A percentile compares a stretch with the other conserved stretches of the same genome.
Evolutionary conservation across 306 rosid genomes (phyloP).

Genomic region (Purshia tridentata): DNA sequence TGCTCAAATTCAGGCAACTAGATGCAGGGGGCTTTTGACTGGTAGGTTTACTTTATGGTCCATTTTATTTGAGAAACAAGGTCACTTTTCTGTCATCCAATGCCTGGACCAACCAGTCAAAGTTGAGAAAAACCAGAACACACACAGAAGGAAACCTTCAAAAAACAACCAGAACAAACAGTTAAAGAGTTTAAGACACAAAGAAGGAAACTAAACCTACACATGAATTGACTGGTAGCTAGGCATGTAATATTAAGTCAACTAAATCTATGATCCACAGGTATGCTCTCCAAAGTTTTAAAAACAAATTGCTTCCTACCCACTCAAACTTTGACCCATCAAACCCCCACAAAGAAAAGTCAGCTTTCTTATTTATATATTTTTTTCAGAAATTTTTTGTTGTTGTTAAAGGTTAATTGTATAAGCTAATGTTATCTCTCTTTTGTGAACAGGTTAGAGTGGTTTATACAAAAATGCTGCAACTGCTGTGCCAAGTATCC

Average conservation of each 20-base stretch:
- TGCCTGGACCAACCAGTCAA: constrained; percentile 41
- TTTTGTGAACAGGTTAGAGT: constrained; percentile 54
- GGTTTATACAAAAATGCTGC: constrained; percentile 64
- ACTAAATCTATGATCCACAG: too few species aligned
- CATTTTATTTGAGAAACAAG: constrained; percentile 7
- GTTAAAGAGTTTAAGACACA: background rate
- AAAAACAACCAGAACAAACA: background rate
- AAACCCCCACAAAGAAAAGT: background rate
- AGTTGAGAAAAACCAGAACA: constrained; percentile 5
- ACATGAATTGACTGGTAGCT: constrained; percentile 13
- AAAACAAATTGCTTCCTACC: too few species aligned
- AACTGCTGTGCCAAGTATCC: constrained; percentile 38
- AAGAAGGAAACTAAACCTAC: background rate
- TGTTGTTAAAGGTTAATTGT: too few species aligned
- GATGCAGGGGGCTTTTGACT: constrained; percentile 34
- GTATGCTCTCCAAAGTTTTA: too few species aligned
- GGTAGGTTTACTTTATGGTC: constrained; percentile 31
- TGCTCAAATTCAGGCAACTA: constrained; percentile 2
- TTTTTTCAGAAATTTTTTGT: too few species aligned
- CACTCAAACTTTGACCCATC: background rate
- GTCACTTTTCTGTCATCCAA: constrained; percentile 4
- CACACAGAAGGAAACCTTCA: background rate
- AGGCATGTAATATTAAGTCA: background rate
- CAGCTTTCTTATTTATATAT: background rate
- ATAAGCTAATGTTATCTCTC: background rate